A percentile compares a stretch with the other conserved stretches of the same genome.
These are phyloP conservation scores for Hymenochaete sp. DNA, from an alignment of 1,284 basidiomycete genomes.

Conservation along the genomic window DNA sequence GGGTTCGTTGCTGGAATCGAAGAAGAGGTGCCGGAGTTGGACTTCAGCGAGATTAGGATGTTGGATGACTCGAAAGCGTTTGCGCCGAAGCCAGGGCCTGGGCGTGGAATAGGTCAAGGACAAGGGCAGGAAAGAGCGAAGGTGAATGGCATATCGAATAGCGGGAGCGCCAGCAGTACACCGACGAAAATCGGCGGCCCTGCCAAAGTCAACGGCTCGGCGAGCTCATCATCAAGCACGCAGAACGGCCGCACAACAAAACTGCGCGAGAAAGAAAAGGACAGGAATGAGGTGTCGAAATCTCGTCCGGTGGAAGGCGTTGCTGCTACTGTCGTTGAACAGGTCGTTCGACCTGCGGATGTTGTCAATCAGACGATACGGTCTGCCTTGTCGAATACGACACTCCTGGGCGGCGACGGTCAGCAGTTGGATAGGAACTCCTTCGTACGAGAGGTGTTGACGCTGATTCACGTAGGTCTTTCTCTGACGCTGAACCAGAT, in stretches of 20 bases:
- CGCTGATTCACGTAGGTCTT: conserved; percentile 54
- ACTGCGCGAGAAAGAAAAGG: not conserved
- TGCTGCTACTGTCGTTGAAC: not conserved
- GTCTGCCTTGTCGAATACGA: not conserved
- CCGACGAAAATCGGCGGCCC: conserved; percentile 1
- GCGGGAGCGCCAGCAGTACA: not conserved
- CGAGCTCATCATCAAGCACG: not conserved
- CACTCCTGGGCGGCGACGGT: conserved; percentile 4
- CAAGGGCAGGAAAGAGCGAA: too few species aligned
- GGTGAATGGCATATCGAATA: conserved; percentile 11
- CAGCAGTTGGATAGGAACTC: conserved; percentile 40
- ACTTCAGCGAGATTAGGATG: conserved; percentile 16
- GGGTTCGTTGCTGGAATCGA: too few species aligned
- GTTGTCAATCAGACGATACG: conserved; percentile 2
- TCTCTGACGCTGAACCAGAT: not conserved
- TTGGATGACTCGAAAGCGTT: conserved; percentile 9
- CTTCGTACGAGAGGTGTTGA: conserved; percentile 60
- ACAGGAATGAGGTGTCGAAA: not conserved
- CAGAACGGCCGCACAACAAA: not conserved
- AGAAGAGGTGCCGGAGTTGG: conserved; percentile 16
- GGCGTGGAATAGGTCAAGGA: too few species aligned
- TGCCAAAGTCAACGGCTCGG: not conserved
- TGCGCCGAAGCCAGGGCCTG: conserved; percentile 5
- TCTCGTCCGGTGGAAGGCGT: not conserved
- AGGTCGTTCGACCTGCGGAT: conserved; percentile 1